A percentile compares a stretch with the other conserved stretches of the same genome.
phyloP scores from a whole-genome alignment of 179 eudicot genomes.

The Silene vulgaris region DNA sequence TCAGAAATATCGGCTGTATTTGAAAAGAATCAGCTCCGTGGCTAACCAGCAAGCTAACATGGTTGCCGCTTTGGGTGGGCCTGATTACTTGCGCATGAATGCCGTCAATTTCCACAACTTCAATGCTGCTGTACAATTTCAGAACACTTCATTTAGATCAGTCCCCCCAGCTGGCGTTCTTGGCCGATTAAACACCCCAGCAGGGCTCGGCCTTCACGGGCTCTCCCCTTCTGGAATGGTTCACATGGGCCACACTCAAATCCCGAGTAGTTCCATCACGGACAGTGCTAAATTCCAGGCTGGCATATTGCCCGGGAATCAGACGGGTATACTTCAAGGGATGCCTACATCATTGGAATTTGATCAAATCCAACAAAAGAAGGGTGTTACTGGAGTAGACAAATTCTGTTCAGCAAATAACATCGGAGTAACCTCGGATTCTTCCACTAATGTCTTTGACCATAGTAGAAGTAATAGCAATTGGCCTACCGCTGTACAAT shows the following conservation, averaged over 20 bases:
- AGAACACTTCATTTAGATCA: conserved; percentile 35
- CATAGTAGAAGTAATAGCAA: conserved; percentile 30
- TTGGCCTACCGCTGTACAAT: conserved; percentile 40
- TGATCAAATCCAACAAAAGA: conserved; percentile 41
- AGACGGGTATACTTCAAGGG: conserved; percentile 52
- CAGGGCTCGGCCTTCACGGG: conserved; percentile 43
- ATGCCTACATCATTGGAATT: conserved; percentile 50
- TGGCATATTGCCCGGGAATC: conserved; percentile 30
- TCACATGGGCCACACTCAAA: conserved; percentile 42
- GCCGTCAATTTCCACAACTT: conserved; percentile 37
- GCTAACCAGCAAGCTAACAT: conserved; percentile 60
- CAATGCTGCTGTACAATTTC: conserved; percentile 35
- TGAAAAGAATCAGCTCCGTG: conserved; percentile 50
- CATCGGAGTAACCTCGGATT: conserved; percentile 28
- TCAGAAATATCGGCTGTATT: conserved; percentile 63
- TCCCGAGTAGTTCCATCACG: conserved; percentile 26
- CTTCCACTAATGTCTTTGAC: conserved; percentile 34
- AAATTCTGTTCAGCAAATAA: conserved; percentile 22
- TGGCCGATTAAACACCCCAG: conserved; percentile 52
- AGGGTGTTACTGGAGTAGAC: conserved; percentile 21
- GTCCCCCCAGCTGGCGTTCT: conserved; percentile 41
- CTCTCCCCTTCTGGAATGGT: conserved; percentile 42
- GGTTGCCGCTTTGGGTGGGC: conserved; percentile 50
- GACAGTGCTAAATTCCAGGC: conserved; percentile 34
- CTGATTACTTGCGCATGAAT: conserved; percentile 45